Base-by-base conservation (phyloP, 208 protist genomes). In the Leishmania tropica region DNA sequence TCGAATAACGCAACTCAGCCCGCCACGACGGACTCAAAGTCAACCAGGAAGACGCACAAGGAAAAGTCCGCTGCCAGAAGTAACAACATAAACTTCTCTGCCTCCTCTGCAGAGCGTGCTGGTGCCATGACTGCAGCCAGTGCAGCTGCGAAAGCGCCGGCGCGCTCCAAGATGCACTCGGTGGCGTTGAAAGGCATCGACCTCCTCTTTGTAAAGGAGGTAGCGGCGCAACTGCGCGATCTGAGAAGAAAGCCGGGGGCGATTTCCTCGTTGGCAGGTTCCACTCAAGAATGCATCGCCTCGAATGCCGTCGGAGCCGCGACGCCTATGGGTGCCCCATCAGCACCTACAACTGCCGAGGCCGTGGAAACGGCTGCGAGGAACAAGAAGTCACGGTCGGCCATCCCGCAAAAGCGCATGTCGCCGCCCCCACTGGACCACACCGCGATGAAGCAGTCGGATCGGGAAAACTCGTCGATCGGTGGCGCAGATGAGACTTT, bases 171-270 rank as follows among this genome's bases (percentile, higher is more conserved):
- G 28, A 6, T 13, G n/a, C 24, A 11, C 51, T 3, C 6, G 35
- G 73, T 86, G 68, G 42, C 47, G 56, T 70, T 86, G 56, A 53
- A 71, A 17, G 40, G 79, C 74, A 81, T 95, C 28, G 92, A 95
- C 82, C 92, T 87, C 53, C 75, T 75, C 48, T 95, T 92, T 76
- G 58, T 83, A 11, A 58, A 85, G 53, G 79, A 82, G 64, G 86
- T 93, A 0, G 74, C 81, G 11, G 76, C 48, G 79, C 83, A 79
- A 53, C 77, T 95, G 60, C 74, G 53, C 11, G 13, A 42, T 15
- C 58, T 90, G 60, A 72, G 80, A 78, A 68, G 4, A 47, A 73
- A 28, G 70, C 2, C 58, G 3, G 6, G 24, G 4, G 19, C 3
- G 35, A 28, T 13, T 56, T 31, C 21, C 51, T 80, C 31, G 24